phyloP scores from a whole-genome alignment of 1,284 basidiomycete species.

The Lentinula novae-zelandiae region DNA sequence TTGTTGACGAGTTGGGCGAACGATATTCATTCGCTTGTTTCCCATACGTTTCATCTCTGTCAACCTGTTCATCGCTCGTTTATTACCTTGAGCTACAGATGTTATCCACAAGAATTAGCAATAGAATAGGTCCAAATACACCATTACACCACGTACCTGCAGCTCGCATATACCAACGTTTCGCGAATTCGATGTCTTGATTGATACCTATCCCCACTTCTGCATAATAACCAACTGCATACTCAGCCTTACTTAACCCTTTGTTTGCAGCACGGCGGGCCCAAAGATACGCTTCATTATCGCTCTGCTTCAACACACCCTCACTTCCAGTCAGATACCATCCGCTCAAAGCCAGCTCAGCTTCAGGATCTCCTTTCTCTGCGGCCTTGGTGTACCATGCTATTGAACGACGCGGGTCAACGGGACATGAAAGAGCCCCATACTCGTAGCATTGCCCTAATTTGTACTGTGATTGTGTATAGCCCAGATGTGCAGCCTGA shows the following conservation, averaged over 20 bases:
- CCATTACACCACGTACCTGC: conserved; percentile 57
- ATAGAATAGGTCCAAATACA: neutral
- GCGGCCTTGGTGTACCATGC: conserved; percentile 99
- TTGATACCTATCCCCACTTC: conserved; percentile 98
- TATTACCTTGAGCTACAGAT: conserved; percentile 83
- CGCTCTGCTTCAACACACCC: conserved; percentile 94
- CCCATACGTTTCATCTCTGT: conserved; percentile 88
- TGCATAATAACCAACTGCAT: conserved; percentile 95
- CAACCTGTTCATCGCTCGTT: conserved; percentile 90
- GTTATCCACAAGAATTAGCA: neutral
- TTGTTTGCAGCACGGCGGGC: conserved; percentile 91
- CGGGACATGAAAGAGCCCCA: conserved; percentile 83
- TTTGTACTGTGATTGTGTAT: conserved; percentile 92
- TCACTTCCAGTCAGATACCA: conserved; percentile 98
- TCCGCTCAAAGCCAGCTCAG: conserved; percentile 92
- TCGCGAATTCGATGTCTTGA: conserved; percentile 93
- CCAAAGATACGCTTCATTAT: conserved; percentile 98
- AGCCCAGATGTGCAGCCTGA: conserved; percentile 91
- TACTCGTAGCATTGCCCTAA: conserved; percentile 96
- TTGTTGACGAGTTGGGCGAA: conserved; percentile 86
- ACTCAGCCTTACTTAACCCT: conserved; percentile 91
- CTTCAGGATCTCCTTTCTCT: conserved; percentile 91
- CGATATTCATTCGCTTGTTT: conserved; percentile 65
- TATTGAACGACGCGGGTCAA: conserved; percentile 91
- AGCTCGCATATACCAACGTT: conserved; percentile 98